phyloP scores from a whole-genome alignment of 192 early-diverging fungal genomes.

The Oehlia diaphana region DNA sequence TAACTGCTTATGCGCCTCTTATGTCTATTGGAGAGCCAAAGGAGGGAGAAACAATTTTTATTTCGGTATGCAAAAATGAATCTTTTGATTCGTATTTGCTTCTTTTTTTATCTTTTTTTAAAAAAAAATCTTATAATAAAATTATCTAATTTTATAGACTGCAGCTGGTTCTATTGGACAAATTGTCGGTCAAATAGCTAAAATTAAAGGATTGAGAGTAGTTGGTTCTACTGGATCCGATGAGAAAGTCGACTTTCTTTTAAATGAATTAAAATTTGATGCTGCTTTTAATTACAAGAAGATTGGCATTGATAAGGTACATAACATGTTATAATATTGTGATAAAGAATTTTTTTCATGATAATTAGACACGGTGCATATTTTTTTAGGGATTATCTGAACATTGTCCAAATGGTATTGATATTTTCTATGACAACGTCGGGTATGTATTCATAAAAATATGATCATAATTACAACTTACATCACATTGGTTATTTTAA shows the following conservation, averaged over 20 bases:
- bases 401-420: constrained; percentile 77
- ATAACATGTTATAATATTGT: not conserved
- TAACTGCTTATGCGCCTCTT: constrained; percentile 43
- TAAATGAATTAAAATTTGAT: constrained; percentile 70
- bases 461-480: not conserved
- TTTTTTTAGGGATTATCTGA: constrained; percentile 41
- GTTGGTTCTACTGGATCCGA: constrained; percentile 83
- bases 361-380: not conserved
- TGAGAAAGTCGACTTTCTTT: constrained; percentile 76
- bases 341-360: no score
- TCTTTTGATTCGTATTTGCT: constrained; percentile 37
- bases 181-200: constrained; percentile 77
- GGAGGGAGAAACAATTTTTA: constrained; percentile 61
- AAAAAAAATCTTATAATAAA: not conserved
- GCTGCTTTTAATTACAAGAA: constrained; percentile 95
- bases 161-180: constrained; percentile 81
- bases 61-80: no score
- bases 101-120: constrained; percentile 54
- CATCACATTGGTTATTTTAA: no score
- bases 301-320: constrained; percentile 41
- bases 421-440: constrained; percentile 87
- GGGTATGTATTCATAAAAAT: constrained; percentile 37
- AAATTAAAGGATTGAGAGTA: constrained; percentile 72
- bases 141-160: constrained; percentile 33
- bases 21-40: constrained; percentile 68